Evolutionary conservation across 805 yeast species (phyloP).

Genomic region (Maudiozyma turicensis): DNA sequence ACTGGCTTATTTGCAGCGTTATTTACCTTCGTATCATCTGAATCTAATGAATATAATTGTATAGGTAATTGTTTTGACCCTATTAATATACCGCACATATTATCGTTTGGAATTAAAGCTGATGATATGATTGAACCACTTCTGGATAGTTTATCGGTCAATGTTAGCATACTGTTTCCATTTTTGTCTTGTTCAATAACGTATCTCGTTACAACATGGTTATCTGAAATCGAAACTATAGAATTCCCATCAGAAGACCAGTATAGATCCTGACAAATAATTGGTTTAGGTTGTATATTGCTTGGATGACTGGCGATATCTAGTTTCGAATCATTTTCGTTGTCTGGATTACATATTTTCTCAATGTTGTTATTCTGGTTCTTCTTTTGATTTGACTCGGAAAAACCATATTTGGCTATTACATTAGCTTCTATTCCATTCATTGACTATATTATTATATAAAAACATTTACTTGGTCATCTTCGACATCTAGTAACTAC

Average conservation of each 20-base stretch:
- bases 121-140: conserved; percentile 27
- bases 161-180: background rate
- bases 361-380: too few species aligned
- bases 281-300: conserved; percentile 6
- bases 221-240: conserved; percentile 30
- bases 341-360: too few species aligned
- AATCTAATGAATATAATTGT: conserved; percentile 22
- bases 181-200: conserved; percentile 24
- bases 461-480: too few species aligned
- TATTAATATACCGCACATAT: conserved; percentile 20
- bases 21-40: conserved; percentile 7
- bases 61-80: conserved; percentile 31
- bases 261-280: conserved; percentile 19
- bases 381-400: too few species aligned
- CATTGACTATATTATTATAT: too few species aligned
- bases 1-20: conserved; percentile 1
- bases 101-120: conserved; percentile 28
- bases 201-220: conserved; percentile 32
- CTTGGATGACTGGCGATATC: too few species aligned
- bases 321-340: too few species aligned
- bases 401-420: too few species aligned
- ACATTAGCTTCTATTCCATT: too few species aligned
- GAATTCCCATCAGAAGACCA: conserved; percentile 36
- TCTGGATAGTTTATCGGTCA: conserved; percentile 21
- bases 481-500: too few species aligned